Percentiles rank a stretch among this genome's conserved stretches.
These are phyloP conservation scores for Arthrobotrys musiformis DNA, from an alignment of 2,329 filamentous ascomycete genomes.

Conservation along the genomic window DNA sequence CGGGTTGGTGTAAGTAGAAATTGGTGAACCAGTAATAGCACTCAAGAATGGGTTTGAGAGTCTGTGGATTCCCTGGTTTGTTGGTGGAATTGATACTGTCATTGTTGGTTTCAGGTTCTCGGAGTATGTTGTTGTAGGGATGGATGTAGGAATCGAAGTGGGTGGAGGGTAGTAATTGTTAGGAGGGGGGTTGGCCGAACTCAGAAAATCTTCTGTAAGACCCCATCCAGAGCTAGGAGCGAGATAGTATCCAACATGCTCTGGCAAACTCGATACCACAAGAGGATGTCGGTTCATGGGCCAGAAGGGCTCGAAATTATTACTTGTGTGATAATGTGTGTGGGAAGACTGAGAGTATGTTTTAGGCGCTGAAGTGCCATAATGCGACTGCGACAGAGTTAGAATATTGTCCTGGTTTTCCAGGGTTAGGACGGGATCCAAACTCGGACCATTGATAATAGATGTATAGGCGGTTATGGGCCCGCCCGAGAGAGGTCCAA, in stretches of 20 bases:
- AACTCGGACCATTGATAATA: slow-evolving; percentile 29
- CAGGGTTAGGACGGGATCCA: slow-evolving; percentile 44
- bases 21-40: slow-evolving; percentile 29
- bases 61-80: slow-evolving; percentile 5
- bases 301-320: slow-evolving; percentile 45
- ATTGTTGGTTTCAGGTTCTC: slow-evolving; percentile 33
- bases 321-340: slow-evolving; percentile 16
- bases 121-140: slow-evolving; percentile 24
- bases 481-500: slow-evolving; percentile 16
- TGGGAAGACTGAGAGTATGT: slow-evolving; percentile 30
- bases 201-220: slow-evolving; percentile 34
- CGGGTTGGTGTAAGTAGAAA: slow-evolving; percentile 31
- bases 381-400: slow-evolving; percentile 26
- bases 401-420: slow-evolving; percentile 50
- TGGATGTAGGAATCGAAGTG: slow-evolving; percentile 35
- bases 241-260: slow-evolving; percentile 37
- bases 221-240: slow-evolving; percentile 41
- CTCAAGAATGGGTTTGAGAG: slow-evolving; percentile 24
- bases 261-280: slow-evolving; percentile 41
- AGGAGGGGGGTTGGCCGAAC: slow-evolving; percentile 34
- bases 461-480: slow-evolving; percentile 43
- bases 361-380: slow-evolving; percentile 12
- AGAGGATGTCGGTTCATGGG: slow-evolving; percentile 21
- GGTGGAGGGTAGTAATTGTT: slow-evolving; percentile 34
- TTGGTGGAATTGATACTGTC: slow-evolving; percentile 20